These are phyloP conservation scores for Rhododendron molle DNA, from an alignment of 148 eudicot species.

Conservation along the genomic window DNA sequence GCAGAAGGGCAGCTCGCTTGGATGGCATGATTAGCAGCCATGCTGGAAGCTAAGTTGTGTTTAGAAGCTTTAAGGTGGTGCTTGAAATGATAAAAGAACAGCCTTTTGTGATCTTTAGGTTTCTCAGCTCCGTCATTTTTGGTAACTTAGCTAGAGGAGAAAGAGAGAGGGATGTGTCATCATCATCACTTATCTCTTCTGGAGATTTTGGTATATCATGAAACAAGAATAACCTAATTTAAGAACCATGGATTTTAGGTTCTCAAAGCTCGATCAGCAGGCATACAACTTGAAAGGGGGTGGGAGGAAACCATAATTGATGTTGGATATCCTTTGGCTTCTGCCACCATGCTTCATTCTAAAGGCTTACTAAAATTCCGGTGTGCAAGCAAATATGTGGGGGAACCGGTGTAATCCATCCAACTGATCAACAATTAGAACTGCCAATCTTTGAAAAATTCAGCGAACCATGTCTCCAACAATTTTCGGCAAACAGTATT, in stretches of 20 bases:
- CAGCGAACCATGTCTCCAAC: neutral
- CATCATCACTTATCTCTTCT: too few species aligned
- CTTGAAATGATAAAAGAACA: too few species aligned
- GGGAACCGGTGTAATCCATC: neutral
- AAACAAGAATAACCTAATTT: neutral
- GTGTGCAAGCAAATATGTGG: neutral
- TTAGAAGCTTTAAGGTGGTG: too few species aligned
- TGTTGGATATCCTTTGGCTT: neutral
- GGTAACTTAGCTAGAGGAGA: too few species aligned
- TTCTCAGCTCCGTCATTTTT: neutral
- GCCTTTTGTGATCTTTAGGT: too few species aligned
- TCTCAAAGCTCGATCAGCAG: neutral
- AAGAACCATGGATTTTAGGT: neutral
- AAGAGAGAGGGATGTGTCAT: too few species aligned
- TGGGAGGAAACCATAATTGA: neutral
- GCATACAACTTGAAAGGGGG: neutral
- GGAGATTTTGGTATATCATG: neutral
- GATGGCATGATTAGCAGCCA: too few species aligned
- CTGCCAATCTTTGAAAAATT: neutral
- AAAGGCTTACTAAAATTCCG: neutral
- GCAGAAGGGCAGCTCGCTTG: too few species aligned
- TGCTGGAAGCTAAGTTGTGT: too few species aligned
- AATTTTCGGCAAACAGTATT: neutral
- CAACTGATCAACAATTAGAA: neutral
- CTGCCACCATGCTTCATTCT: neutral